Base-by-base conservation (phyloP, 2,329 filamentous ascomycete species). In the Nannizziopsis barbatae region DNA sequence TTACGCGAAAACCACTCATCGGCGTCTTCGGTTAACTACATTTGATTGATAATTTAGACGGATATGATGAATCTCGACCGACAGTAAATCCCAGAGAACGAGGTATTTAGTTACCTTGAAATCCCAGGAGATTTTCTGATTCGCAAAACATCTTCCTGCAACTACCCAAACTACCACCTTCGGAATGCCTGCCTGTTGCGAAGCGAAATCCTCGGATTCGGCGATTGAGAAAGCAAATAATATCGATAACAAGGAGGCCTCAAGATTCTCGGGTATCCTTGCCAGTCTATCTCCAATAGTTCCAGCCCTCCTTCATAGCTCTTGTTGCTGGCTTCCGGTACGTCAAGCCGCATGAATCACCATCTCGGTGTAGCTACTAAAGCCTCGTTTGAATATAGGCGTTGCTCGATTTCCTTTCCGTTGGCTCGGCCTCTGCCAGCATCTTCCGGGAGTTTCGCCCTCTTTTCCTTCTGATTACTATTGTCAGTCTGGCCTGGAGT, bases 241-340 rank as follows among this genome's bases (percentile, higher is more conserved):
- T 17, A 14, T 17, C 14, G 37, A 15, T 31, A 40, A 36, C 15
- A 37, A 40, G 17, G 27, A 15, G 27, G 15, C 15, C 2, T 48
- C 38, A 2, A 37, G 32, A 12, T 31, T 36, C 7, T 42, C 45
- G 12, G 45, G 42, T 22, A 37, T 38, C 27, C 31, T 52, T 9
- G 30, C 32, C 32, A 50, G 14, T 35, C 27, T 52, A 22, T 52
- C 50, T 11, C 43, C 50, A 10, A 41, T 52, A 15, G 20, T 52
- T 20, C 39, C 47, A 33, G 52, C 52, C 18, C 48, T 54, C 37
- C 46, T 54, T 15, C 50, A 52, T 36, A 52, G 52, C 35, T 49
- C 52, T 4, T 54, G 52, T 48, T 54, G 52, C 40, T 54, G 52
- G 52, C 39, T 54, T 42, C 52, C 52, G 1, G 52, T 54, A 17